Percentiles rank a stretch among this genome's conserved stretches.
Conservation (phyloP, 2,329 filamentous ascomycete genomes). For the Pseudogymnoascus sp. region DNA sequence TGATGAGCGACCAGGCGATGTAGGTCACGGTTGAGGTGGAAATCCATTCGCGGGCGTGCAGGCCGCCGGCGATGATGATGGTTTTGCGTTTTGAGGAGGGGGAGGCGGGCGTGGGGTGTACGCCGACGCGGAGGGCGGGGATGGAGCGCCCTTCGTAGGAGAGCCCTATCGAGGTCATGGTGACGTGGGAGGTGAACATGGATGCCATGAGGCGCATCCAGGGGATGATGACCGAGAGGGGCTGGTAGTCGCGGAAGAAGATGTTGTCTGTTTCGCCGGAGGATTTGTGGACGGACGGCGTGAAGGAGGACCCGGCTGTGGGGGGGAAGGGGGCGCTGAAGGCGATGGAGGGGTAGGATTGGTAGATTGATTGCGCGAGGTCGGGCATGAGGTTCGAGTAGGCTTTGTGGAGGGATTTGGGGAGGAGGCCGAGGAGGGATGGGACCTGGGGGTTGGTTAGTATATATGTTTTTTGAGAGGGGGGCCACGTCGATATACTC, state of each 20-base stretch:
- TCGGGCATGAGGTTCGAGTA: conserved; percentile 73
- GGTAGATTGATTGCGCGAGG: conserved; percentile 65
- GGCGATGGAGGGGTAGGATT: conserved; percentile 51
- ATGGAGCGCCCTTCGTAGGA: conserved; percentile 85
- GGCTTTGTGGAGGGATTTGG: conserved; percentile 59
- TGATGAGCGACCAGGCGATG: conserved; percentile 79
- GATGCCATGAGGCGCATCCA: conserved; percentile 89
- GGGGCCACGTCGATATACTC: conserved; percentile 26
- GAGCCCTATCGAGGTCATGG: conserved; percentile 67
- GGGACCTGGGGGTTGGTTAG: conserved; percentile 39
- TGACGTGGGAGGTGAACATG: conserved; percentile 77
- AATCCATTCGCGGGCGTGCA: conserved; percentile 97
- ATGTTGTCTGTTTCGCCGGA: conserved; percentile 57
- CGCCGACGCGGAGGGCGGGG: conserved; percentile 67
- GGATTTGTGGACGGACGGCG: conserved; percentile 51
- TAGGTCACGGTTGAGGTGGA: conserved; percentile 86
- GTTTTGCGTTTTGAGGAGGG: conserved; percentile 53
- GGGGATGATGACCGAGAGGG: conserved; percentile 62
- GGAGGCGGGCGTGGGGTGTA: conserved; percentile 40
- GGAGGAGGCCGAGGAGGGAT: conserved; percentile 71
- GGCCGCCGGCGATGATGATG: conserved; percentile 71
- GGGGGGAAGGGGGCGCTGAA: conserved; percentile 19
- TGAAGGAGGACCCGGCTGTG: background rate
- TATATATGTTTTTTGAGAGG: background rate
- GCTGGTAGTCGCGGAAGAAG: conserved; percentile 91